phyloP scores from a whole-genome alignment of 176 grass and related monocot species.

The Zoysia pacifica region DNA sequence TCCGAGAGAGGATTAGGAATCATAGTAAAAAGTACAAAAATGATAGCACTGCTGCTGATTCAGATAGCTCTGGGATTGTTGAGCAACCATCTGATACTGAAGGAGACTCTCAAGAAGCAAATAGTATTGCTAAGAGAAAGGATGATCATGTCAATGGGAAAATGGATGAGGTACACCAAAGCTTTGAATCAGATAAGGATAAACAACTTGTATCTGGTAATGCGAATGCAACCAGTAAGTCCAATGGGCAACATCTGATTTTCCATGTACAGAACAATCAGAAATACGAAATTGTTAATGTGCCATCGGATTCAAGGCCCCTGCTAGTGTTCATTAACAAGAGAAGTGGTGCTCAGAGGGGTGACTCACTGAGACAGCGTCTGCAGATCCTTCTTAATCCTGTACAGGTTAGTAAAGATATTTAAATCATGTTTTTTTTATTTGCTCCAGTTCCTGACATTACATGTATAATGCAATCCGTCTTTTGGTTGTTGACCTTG shows the following conservation, averaged over 20 bases:
- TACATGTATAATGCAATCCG: neutral
- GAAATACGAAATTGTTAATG: conserved; percentile 59
- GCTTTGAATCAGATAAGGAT: conserved; percentile 41
- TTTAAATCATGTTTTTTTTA: conserved; percentile 30
- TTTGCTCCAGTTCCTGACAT: conserved; percentile 21
- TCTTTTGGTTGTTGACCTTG: neutral
- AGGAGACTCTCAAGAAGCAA: conserved; percentile 48
- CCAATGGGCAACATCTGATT: conserved; percentile 44
- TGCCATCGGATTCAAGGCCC: conserved; percentile 75
- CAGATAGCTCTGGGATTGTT: conserved; percentile 40
- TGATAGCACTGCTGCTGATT: conserved; percentile 30
- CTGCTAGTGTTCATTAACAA: conserved; percentile 92
- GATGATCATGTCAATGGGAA: conserved; percentile 41
- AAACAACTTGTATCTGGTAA: conserved; percentile 29
- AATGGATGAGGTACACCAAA: conserved; percentile 36
- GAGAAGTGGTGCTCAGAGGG: conserved; percentile 81
- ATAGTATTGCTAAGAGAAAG: conserved; percentile 24
- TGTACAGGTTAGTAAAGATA: conserved; percentile 57
- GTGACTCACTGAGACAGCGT: conserved; percentile 68
- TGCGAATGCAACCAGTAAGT: conserved; percentile 19
- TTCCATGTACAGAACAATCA: conserved; percentile 52
- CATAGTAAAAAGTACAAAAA: conserved; percentile 63
- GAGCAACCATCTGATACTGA: conserved; percentile 45
- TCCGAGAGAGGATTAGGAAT: conserved; percentile 62
- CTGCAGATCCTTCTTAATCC: conserved; percentile 89